A percentile compares a stretch with the other conserved stretches of the same genome.
Conservation (phyloP, 805 yeast species). For the Lipomyces kockii region DNA sequence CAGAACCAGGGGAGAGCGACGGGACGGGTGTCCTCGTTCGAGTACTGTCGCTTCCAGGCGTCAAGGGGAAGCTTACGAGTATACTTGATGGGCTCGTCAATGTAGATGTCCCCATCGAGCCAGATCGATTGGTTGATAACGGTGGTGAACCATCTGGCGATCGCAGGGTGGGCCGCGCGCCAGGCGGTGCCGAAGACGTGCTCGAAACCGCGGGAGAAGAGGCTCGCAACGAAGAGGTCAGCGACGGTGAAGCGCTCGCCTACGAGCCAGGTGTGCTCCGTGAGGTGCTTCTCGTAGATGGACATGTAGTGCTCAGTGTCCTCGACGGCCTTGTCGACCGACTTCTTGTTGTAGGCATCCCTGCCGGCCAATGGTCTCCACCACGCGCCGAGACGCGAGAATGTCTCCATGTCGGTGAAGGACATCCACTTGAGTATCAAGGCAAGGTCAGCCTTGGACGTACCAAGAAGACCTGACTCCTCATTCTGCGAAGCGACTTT, state of each 20-base stretch:
- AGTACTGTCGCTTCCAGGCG: conserved; percentile 95
- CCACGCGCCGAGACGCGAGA: conserved; percentile 53
- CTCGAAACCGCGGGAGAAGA: conserved; percentile 60
- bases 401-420: conserved; percentile 69
- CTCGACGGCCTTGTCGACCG: conserved; percentile 54
- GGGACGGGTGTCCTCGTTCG: conserved; percentile 96
- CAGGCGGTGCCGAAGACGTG: conserved; percentile 65
- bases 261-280: conserved; percentile 67
- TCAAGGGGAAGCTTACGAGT: conserved; percentile 63
- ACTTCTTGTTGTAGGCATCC: conserved; percentile 77
- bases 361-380: conserved; percentile 68
- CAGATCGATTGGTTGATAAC: conserved; percentile 53
- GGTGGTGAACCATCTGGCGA: conserved; percentile 74
- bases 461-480: conserved; percentile 63
- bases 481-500: conserved; percentile 39
- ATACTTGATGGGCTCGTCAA: conserved; percentile 67
- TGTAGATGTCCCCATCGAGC: conserved; percentile 56
- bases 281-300: conserved; percentile 57
- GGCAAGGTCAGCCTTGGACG: conserved; percentile 65
- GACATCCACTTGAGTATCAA: conserved; percentile 78
- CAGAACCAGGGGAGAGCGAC: conserved; percentile 98
- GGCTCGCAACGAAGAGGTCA: conserved; percentile 61
- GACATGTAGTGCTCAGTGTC: conserved; percentile 36
- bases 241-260: conserved; percentile 71
- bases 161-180: conserved; percentile 65